Conservation (phyloP, 225 moss, liverwort and hornwort genomes). For the Asterella californica region DNA sequence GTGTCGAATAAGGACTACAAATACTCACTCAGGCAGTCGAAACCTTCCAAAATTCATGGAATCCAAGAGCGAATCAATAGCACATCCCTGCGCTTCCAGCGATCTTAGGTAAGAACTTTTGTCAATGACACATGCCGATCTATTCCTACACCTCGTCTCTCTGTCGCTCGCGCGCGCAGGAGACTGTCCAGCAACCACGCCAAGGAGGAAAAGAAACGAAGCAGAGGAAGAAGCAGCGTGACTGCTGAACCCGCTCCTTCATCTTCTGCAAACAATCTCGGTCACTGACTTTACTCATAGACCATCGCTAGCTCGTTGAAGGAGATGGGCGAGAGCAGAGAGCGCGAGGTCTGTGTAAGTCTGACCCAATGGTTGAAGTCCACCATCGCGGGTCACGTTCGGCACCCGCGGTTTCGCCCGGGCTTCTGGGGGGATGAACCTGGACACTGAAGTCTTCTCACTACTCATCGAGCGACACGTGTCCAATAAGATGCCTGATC, state of each 20-base stretch:
- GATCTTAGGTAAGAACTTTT: background rate
- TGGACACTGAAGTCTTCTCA: background rate
- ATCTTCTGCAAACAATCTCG: background rate
- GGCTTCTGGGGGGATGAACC: constrained; percentile 10
- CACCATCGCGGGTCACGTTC: background rate
- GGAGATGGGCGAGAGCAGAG: background rate
- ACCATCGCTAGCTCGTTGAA: background rate
- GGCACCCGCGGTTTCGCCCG: constrained; percentile 26
- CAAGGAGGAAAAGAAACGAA: background rate
- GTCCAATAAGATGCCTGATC: background rate
- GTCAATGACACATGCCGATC: background rate
- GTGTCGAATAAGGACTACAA: background rate
- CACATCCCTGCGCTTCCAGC: background rate
- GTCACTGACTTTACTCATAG: background rate
- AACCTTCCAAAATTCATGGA: background rate
- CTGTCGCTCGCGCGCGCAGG: no score
- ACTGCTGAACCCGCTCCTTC: background rate
- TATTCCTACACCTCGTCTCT: background rate
- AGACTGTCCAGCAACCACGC: no score
- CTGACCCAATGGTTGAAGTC: background rate
- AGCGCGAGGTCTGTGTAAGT: background rate
- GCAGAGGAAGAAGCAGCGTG: background rate
- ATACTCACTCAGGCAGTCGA: background rate
- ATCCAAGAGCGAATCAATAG: background rate
- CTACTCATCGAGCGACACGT: background rate